Conservation (phyloP, 2,329 filamentous ascomycete genomes). For the Plenodomus lindquistii region DNA sequence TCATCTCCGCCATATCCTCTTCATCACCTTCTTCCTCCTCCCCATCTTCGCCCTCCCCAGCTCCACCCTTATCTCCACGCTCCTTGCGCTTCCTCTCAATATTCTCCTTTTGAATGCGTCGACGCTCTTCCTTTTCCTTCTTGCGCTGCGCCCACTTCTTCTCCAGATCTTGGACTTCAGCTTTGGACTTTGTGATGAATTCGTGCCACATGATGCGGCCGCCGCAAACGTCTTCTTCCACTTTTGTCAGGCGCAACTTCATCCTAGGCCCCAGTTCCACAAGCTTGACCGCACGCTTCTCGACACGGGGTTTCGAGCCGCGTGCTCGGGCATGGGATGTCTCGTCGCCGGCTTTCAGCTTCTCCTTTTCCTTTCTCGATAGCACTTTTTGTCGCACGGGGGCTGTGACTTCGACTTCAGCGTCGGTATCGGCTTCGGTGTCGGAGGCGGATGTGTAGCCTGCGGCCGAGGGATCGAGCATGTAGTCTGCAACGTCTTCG, state of each 20-base stretch:
- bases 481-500: slow-evolving; percentile 91
- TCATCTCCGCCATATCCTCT: slow-evolving; percentile 56
- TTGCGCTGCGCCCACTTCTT: slow-evolving; percentile 77
- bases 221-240: slow-evolving; percentile 88
- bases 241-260: slow-evolving; percentile 87
- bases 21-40: slow-evolving; percentile 55
- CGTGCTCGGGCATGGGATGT: slow-evolving; percentile 40
- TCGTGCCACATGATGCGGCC: slow-evolving; percentile 98
- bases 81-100: slow-evolving; percentile 81
- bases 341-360: slow-evolving; percentile 47
- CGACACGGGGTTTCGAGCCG: slow-evolving; percentile 58
- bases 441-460: slow-evolving; percentile 94
- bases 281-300: slow-evolving; percentile 87
- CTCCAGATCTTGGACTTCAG: slow-evolving; percentile 78
- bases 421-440: slow-evolving; percentile 90
- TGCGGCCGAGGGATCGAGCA: slow-evolving; percentile 76
- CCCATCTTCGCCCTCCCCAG: slow-evolving; percentile 50
- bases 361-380: slow-evolving; percentile 56
- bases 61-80: slow-evolving; percentile 51
- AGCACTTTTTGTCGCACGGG: slow-evolving; percentile 65
- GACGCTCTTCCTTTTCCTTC: slow-evolving; percentile 80
- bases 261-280: slow-evolving; percentile 91
- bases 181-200: slow-evolving; percentile 80
- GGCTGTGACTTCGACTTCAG: slow-evolving; percentile 82
- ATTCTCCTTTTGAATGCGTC: slow-evolving; percentile 84